Evolutionary conservation across 108 stramenopile species (phyloP), one percentile per base, ranked within the genome.

Genomic region (Nitzschia putrida): DNA sequence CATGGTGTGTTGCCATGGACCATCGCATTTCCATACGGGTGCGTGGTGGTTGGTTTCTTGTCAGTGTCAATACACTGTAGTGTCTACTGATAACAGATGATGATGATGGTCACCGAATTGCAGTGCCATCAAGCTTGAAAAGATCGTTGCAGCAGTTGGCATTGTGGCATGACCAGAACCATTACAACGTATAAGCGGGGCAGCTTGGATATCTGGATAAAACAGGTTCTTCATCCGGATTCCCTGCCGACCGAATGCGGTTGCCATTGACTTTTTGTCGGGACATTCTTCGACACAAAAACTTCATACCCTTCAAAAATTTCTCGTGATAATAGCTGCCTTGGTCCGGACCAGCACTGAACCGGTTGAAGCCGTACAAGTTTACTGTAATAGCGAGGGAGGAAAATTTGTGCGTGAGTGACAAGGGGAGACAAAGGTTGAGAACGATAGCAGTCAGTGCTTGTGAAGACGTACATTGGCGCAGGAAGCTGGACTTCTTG

Each of bases 211-310:
- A 50, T 57, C 5, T 73, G 44, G 78, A 77, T n/a, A 90, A 71
- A 54, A 78, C 68, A 10, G 92, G 92, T 80, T 93, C 89, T 47
- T 77, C 80, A 56, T 88, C 88, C 1, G 92, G 92, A 71, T 93
- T 87, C 40, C 87, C 88, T 0, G 92, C 88, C 53, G 88, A 75
- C 24, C 92, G 78, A 24, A 90, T 89, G 13, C 87, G 82, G 38
- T 89, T 93, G 0, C 92, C 92, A 77, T 93, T 93, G 42, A 93
- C 86, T 67, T 90, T 89, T 67, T 73, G 85, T 59, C 92, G 78
- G 18, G 81, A 73, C 85, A 93, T 90, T 16, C 75, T 78, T 23
- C 73, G 74, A 38, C 79, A 77, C 0, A 93, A 68, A 61, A 87
- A 89, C 49, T 78, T 74, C 74, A 80, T 90, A 42, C 88, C 83